Base-by-base conservation (phyloP, 257 asterid species). In the Przewalskia tangutica region DNA sequence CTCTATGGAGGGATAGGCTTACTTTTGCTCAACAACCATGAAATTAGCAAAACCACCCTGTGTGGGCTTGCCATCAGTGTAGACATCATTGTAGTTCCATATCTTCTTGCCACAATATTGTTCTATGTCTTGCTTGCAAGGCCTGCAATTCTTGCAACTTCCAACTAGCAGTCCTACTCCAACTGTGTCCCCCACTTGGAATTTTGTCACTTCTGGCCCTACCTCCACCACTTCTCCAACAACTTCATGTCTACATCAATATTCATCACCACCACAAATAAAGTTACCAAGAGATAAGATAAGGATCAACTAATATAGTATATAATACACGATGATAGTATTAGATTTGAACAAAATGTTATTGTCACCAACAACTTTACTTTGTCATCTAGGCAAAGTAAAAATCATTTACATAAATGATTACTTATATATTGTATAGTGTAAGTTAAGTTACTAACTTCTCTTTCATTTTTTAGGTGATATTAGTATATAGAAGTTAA, bases 51-150 rank as follows among this genome's bases (percentile, higher is more conserved):
- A 95, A 20, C 99, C 99, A 6, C 99, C 99, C 71, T 95, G 98
- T 20, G 98, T 92, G 17, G 99, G 91, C 5, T 88, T 89, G 6
- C 99, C 98, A 82, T 95, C 98, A 17, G 94, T 88, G 68, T 94
- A 94, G 17, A 92, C 95, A 81, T 95, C 99, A 82, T 95, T 95
- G 87, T 90, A 95, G 7, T 98, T 86, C 99, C 99, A 95, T 18
- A 95, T 94, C 85, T 93, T 95, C 91, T 95, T 95, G 88, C 59
- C 89, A 92, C 99, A 95, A 82, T 95, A 95, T 46, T 95, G 99
- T 87, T 95, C 99, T 11, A 92, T 93, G 9, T 92, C 96, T 0
- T 90, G 50, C 2, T 88, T 77, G 91, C 99, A 95, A 2, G 93
- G 89, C 2, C 90, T 89, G 79, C 99, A 95, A 46, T 58, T 85